These are phyloP conservation scores for Hydnomerulius pinastri DNA, from an alignment of 768 basidiomycete genomes.

Conservation along the genomic window DNA sequence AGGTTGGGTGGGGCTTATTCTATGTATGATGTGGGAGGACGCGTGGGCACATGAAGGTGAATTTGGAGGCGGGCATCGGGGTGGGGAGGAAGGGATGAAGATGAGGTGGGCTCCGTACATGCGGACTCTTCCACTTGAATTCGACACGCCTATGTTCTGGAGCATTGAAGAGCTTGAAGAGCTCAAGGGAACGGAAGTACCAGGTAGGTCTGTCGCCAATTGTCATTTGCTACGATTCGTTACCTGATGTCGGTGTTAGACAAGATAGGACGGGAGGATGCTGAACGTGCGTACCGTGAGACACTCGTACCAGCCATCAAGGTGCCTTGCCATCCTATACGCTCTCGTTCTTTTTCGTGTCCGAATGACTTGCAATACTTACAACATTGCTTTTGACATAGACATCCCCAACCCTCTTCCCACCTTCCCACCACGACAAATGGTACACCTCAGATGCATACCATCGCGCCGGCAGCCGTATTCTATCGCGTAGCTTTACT, in stretches of 20 bases:
- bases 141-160: conserved; percentile 98
- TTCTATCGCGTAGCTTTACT: conserved; percentile 90
- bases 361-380: too few species aligned
- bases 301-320: conserved; percentile 71
- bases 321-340: too few species aligned
- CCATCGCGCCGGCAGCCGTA: conserved; percentile 88
- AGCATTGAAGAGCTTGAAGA: conserved; percentile 66
- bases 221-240: too few species aligned
- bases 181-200: conserved; percentile 84
- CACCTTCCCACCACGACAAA: conserved; percentile 39
- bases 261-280: conserved; percentile 85
- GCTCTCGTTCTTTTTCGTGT: too few species aligned
- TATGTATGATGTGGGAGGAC: conserved; percentile 96
- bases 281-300: conserved; percentile 68
- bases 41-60: conserved; percentile 68
- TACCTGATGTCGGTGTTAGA: too few species aligned
- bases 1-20: conserved; percentile 87
- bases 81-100: not conserved
- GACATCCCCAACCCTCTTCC: conserved; percentile 76
- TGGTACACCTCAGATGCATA: conserved; percentile 73
- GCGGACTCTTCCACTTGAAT: conserved; percentile 59
- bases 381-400: too few species aligned
- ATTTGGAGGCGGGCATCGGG: conserved; percentile 8
- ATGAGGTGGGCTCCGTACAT: conserved; percentile 28
- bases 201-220: conserved; percentile 76